Evolutionary conservation across 331 rosid genomes (phyloP).

Genomic region (Quercus phellos): DNA sequence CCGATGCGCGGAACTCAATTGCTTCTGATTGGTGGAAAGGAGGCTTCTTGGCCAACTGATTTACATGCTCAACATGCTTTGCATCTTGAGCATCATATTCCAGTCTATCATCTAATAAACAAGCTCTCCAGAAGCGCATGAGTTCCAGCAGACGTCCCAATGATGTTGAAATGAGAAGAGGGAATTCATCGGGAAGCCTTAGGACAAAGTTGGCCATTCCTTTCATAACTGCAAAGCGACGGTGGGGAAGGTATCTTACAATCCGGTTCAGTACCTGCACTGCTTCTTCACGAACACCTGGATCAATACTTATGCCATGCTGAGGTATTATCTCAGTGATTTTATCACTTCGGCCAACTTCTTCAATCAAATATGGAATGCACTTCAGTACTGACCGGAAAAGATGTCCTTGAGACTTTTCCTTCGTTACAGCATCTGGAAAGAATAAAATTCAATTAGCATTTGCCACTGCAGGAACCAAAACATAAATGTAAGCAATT

Average conservation of each 20-base stretch:
- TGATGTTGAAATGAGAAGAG: constrained; percentile 97
- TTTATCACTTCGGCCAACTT: constrained; percentile 96
- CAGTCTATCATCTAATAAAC: constrained; percentile 81
- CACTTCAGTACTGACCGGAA: constrained; percentile 96
- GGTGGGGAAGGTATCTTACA: constrained; percentile 86
- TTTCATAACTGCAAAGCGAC: constrained; percentile 94
- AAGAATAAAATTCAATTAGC: constrained; percentile 16
- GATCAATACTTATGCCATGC: constrained; percentile 99
- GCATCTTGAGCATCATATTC: constrained; percentile 53
- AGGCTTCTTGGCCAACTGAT: constrained; percentile 65
- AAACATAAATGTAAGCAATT: background rate
- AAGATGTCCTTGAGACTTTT: constrained; percentile 93
- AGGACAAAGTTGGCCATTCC: constrained; percentile 95
- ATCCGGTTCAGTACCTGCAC: constrained; percentile 91
- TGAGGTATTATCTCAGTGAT: constrained; percentile 98
- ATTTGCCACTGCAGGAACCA: constrained; percentile 17
- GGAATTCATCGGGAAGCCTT: constrained; percentile 95
- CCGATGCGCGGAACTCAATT: constrained; percentile 89
- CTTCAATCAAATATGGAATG: constrained; percentile 95
- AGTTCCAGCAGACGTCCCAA: constrained; percentile 94
- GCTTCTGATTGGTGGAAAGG: constrained; percentile 67
- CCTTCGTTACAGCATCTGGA: constrained; percentile 95
- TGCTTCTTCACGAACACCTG: constrained; percentile 99
- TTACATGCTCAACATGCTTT: constrained; percentile 47
- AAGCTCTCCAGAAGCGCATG: constrained; percentile 97